Evolutionary conservation across 345 rosid genomes (phyloP), one percentile per base, ranked within the genome.

Genomic region (Brassica incana): DNA sequence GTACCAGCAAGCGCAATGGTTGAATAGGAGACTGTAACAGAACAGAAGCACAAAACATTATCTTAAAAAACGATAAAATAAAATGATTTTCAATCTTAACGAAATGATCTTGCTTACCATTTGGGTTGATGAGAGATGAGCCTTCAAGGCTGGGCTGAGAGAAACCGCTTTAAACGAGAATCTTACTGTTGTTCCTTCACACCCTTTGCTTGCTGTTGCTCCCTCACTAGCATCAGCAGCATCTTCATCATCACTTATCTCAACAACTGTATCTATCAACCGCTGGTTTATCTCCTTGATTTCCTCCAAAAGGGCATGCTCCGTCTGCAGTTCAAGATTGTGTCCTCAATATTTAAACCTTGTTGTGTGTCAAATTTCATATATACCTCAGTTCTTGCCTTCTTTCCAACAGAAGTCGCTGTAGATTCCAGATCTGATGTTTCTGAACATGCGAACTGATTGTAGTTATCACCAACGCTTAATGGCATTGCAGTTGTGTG

Each of bases 381-480:
- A 73, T 59, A 66, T 87, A 93, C 98, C 97, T 87, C 91, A 64
- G 86, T 29, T 84, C 89, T 89, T 78, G 93, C 87, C 83, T 87
- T 91, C 88, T 91, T 91, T 75, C 86, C 80, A 76, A 80, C 79
- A 65, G 97, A 91, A 10, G 94, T 91, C 50, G 97, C 98, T 59
- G 98, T 93, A 65, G 96, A 93, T 83, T 93, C 97, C 69, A 91
- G 77, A 59, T 95, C 99, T 78, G 94, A 87, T 43, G 88, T 78
- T 81, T 93, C 98, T 6, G 86, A 85, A 73, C 88, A 89, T 73
- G 80, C 86, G 63, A 88, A 83, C 78, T 83, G 97, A 86, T 87
- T 90, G 82, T 82, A 86, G 79, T 91, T 88, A 81, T 91, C 94
- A 75, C 87, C 91, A 71, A 84, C 79, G 65, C 87, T 88, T 83